Percentiles rank a stretch among this genome's conserved stretches.
Conservation (phyloP, 345 rosid genomes). For the Citrus glauca region DNA sequence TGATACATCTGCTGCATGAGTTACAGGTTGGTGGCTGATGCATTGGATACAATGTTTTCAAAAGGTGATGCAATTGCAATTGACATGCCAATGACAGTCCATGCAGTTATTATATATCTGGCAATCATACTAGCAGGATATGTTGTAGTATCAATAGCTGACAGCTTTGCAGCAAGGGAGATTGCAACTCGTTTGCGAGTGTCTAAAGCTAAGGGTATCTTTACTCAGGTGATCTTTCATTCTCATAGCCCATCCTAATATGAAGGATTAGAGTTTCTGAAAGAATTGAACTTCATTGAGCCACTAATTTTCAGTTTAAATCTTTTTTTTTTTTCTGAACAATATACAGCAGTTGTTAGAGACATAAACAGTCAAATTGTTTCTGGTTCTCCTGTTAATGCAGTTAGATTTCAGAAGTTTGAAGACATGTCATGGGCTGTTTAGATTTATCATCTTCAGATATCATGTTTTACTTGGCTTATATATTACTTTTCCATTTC, state of each 20-base stretch:
- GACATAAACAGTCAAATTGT: background rate
- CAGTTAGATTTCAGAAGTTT: background rate
- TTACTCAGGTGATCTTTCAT: constrained; percentile 71
- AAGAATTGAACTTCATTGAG: background rate
- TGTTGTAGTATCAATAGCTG: constrained; percentile 88
- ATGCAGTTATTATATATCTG: constrained; percentile 77
- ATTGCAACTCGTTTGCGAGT: constrained; percentile 70
- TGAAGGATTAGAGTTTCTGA: background rate
- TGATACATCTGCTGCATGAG: background rate
- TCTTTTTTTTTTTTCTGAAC: background rate
- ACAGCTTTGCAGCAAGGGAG: constrained; percentile 87
- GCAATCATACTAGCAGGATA: constrained; percentile 77
- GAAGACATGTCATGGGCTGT: background rate
- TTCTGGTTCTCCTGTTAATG: background rate
- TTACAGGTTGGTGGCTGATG: constrained; percentile 78
- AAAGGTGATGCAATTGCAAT: constrained; percentile 88
- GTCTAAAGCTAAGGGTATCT: constrained; percentile 77
- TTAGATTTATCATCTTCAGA: background rate
- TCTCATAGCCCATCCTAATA: background rate
- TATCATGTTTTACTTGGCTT: background rate
- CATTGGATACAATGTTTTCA: constrained; percentile 46
- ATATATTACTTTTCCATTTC: background rate
- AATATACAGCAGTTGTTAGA: background rate
- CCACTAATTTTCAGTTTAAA: background rate
- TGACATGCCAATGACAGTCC: constrained; percentile 86